These are phyloP conservation scores for Radiomyces spectabilis DNA, from an alignment of 192 early-diverging fungal species.

Conservation along the genomic window DNA sequence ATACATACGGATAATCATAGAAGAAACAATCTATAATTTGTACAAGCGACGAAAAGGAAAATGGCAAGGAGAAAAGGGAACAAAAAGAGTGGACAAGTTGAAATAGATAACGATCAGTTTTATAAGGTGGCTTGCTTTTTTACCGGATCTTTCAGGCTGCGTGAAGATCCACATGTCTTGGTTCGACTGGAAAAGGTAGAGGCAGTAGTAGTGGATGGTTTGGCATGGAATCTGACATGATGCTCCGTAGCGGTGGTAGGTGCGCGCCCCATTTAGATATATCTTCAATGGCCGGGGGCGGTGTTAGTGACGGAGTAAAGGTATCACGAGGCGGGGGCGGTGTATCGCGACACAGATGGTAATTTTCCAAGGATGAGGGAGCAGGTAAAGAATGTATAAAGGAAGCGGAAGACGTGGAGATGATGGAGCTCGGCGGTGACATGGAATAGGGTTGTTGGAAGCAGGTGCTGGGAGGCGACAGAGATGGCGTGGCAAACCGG, in stretches of 20 bases:
- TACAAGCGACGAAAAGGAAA: too few species aligned
- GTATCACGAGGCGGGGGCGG: neutral
- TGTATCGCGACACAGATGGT: neutral
- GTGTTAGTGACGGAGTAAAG: neutral
- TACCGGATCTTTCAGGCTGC: too few species aligned
- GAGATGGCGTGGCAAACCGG: neutral
- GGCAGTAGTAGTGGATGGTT: too few species aligned
- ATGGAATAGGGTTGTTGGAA: neutral
- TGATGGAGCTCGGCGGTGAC: neutral
- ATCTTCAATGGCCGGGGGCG: neutral
- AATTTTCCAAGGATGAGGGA: too few species aligned
- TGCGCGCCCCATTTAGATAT: neutral
- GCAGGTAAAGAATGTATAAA: neutral
- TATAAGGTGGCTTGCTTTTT: too few species aligned
- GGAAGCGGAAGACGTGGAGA: neutral
- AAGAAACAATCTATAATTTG: too few species aligned
- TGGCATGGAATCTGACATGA: conserved; percentile 4
- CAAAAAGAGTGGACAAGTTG: too few species aligned
- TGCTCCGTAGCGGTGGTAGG: neutral
- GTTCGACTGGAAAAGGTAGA: too few species aligned
- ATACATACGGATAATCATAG: too few species aligned
- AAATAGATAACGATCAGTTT: too few species aligned
- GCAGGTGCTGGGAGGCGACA: neutral
- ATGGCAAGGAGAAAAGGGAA: too few species aligned
- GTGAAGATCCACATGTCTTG: too few species aligned